These are phyloP conservation scores for Rachicladosporium sp. DNA, from an alignment of 2,329 filamentous ascomycete species.

Conservation along the genomic window DNA sequence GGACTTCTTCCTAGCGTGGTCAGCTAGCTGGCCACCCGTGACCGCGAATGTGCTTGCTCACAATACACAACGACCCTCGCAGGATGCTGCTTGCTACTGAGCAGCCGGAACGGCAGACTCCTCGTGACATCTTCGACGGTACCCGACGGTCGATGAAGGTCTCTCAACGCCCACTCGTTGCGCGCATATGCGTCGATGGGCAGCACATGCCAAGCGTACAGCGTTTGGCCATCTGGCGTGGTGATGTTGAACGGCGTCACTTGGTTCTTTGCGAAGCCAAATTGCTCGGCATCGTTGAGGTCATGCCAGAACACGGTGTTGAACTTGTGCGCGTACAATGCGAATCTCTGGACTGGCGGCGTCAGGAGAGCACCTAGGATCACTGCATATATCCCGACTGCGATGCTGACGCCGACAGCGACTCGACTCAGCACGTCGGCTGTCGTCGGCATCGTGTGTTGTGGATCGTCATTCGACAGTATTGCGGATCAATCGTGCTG, in stretches of 20 bases:
- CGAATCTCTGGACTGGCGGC: conserved; percentile 64
- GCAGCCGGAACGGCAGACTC: conserved; percentile 38
- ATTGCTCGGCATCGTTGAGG: conserved; percentile 62
- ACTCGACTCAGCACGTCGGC: too few species aligned
- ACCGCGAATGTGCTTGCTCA: conserved; percentile 14
- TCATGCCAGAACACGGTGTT: conserved; percentile 62
- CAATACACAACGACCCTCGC: conserved; percentile 45
- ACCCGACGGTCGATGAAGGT: conserved; percentile 37
- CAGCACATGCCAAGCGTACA: conserved; percentile 87
- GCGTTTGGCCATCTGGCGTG: conserved; percentile 60
- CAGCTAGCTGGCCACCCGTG: conserved; percentile 2
- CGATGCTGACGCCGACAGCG: conserved; percentile 2
- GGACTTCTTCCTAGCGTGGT: conserved; percentile 10
- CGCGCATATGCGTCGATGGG: conserved; percentile 64
- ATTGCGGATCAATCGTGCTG: too few species aligned
- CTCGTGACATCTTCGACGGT: conserved; percentile 32
- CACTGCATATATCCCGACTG: conserved; percentile 16
- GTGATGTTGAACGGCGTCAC: conserved; percentile 71
- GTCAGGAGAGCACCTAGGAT: conserved; percentile 34
- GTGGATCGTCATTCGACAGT: too few species aligned
- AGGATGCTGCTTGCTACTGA: conserved; percentile 37
- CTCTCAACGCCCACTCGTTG: conserved; percentile 50
- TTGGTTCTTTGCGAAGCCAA: conserved; percentile 80
- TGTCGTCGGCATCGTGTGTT: too few species aligned
- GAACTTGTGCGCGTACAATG: conserved; percentile 72